Evolutionary conservation across 768 basidiomycete genomes (phyloP).

Genomic region (Mycena vitilis): DNA sequence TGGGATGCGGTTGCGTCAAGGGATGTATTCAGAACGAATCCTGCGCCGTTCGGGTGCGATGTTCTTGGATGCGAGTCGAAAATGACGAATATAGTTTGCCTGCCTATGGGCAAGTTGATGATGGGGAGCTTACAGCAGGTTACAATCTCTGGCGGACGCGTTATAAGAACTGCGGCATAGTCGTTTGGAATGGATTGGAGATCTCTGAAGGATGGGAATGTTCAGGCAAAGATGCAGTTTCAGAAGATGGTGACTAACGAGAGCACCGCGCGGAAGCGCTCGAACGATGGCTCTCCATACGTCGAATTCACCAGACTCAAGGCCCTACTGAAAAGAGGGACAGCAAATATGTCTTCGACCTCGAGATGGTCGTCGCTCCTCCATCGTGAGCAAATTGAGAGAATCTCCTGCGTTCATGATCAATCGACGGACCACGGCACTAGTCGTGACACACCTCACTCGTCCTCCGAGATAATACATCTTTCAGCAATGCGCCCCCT

Average conservation of each 20-base stretch:
- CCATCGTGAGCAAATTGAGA: conserved; percentile 70
- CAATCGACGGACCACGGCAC: neutral
- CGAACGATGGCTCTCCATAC: conserved; percentile 52
- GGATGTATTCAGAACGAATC: conserved; percentile 64
- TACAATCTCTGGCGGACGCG: conserved; percentile 78
- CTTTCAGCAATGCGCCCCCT: conserved; percentile 45
- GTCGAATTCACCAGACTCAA: conserved; percentile 49
- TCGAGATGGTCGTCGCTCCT: conserved; percentile 63
- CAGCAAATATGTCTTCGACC: conserved; percentile 61
- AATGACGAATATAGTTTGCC: conserved; percentile 57
- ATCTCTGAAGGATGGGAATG: conserved; percentile 34
- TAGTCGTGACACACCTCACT: conserved; percentile 48
- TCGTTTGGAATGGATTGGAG: conserved; percentile 40
- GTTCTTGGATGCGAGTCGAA: conserved; percentile 79
- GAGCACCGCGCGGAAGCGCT: conserved; percentile 50
- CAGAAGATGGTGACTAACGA: conserved; percentile 35
- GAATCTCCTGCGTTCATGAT: conserved; percentile 57
- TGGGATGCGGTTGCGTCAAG: conserved; percentile 55
- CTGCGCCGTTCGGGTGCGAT: conserved; percentile 69
- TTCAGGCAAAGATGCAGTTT: neutral
- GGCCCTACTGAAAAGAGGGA: conserved; percentile 59
- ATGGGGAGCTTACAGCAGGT: conserved; percentile 58
- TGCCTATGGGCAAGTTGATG: conserved; percentile 29
- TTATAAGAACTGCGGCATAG: conserved; percentile 62
- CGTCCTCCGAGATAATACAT: conserved; percentile 47